Percentiles rank a stretch among this genome's conserved stretches.
These are phyloP conservation scores for Collybia mongolica DNA, from an alignment of 768 basidiomycete species.

Conservation along the genomic window DNA sequence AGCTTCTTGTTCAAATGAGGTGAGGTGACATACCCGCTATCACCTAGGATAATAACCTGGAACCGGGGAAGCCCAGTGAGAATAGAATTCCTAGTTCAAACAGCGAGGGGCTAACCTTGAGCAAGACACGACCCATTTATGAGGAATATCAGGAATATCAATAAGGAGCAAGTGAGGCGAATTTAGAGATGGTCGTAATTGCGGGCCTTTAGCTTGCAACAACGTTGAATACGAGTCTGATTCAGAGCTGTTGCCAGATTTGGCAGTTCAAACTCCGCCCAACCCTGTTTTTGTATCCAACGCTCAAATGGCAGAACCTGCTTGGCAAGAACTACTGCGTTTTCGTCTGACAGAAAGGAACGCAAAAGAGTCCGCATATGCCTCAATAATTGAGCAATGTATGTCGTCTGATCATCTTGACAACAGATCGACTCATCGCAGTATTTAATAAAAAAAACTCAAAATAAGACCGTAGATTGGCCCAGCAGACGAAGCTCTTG, in stretches of 20 bases:
- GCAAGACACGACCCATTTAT: constrained; percentile 80
- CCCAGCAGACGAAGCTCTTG: constrained; percentile 87
- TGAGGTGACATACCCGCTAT: constrained; percentile 75
- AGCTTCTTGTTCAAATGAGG: constrained; percentile 6
- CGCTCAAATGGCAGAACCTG: constrained; percentile 69
- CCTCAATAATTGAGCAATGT: constrained; percentile 93
- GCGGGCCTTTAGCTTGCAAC: constrained; percentile 17
- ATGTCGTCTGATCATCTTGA: constrained; percentile 25
- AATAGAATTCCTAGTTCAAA: neutral
- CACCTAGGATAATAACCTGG: constrained; percentile 98
- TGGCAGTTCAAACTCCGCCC: constrained; percentile 41
- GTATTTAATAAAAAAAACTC: constrained; percentile 5
- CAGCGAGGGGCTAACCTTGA: constrained; percentile 55
- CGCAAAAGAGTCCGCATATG: constrained; percentile 74
- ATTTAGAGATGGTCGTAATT: constrained; percentile 8
- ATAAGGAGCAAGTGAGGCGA: constrained; percentile 16
- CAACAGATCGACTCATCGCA: neutral
- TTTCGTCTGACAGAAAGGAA: constrained; percentile 83
- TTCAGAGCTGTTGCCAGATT: constrained; percentile 21
- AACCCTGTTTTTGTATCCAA: constrained; percentile 11
- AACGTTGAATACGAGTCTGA: constrained; percentile 11
- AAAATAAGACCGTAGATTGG: constrained; percentile 78
- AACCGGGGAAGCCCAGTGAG: constrained; percentile 5
- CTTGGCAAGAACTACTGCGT: constrained; percentile 83
- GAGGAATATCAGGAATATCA: constrained; percentile 18